phyloP scores from a whole-genome alignment of 1,284 basidiomycete species.

The Tetrapyrgos nigripes region DNA sequence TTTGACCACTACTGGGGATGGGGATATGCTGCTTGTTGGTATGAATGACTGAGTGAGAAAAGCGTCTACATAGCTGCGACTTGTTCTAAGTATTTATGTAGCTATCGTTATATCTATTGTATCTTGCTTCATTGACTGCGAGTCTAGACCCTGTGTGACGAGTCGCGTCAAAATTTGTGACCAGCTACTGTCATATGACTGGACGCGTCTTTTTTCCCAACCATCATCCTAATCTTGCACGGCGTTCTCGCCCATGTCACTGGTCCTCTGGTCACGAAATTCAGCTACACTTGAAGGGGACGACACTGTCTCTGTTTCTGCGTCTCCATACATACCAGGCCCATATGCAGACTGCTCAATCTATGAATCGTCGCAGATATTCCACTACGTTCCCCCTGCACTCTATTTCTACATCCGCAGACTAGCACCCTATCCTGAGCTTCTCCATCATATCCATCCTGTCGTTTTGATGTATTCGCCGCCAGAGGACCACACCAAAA shows the following conservation, averaged over 20 bases:
- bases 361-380: constrained; percentile 26
- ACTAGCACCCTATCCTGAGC: constrained; percentile 32
- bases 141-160: no score
- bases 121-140: no score
- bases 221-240: no score
- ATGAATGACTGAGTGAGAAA: no score
- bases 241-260: no score
- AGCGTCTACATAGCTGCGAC: no score
- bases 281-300: neutral
- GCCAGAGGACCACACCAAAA: constrained; percentile 21
- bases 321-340: neutral
- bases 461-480: constrained; percentile 27
- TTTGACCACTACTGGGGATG: constrained; percentile 17
- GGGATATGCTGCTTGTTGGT: constrained; percentile 7
- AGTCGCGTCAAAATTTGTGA: no score
- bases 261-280: neutral
- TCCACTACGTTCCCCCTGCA: constrained; percentile 32
- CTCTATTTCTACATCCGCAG: constrained; percentile 32
- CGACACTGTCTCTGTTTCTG: constrained; percentile 1
- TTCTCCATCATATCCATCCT: constrained; percentile 24
- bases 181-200: no score
- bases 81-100: no score
- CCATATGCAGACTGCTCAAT: neutral
- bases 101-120: no score
- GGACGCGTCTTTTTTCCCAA: no score